Conservation (phyloP, 257 asterid genomes). For the Rehmannia glutinosa region DNA sequence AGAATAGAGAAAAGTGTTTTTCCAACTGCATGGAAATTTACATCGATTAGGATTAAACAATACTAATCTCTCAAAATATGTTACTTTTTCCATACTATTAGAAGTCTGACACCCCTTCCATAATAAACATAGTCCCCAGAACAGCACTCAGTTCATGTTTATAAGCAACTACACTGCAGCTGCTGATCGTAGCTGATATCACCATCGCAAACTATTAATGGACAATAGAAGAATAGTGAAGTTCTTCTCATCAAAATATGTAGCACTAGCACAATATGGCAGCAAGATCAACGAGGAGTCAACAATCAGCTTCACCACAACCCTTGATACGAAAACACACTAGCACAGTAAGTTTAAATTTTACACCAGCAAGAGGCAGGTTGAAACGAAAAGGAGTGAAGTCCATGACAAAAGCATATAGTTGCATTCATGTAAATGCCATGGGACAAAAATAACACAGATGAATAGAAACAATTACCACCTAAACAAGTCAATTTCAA, state of each 20-base stretch:
- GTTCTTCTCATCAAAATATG: not conserved
- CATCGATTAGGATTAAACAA: not conserved
- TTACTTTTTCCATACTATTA: not conserved
- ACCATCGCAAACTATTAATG: not conserved
- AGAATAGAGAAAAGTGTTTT: not conserved
- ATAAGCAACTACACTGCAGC: not conserved
- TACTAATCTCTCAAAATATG: not conserved
- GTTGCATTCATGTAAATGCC: not conserved
- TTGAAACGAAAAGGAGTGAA: not conserved
- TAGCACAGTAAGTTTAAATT: not conserved
- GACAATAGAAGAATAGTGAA: not conserved
- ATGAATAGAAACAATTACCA: slow-evolving; percentile 1
- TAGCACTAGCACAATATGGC: not conserved
- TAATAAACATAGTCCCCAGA: not conserved
- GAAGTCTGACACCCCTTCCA: not conserved
- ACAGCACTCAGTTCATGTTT: not conserved
- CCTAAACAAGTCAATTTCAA: not conserved
- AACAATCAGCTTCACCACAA: slow-evolving; percentile 4
- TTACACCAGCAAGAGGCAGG: not conserved
- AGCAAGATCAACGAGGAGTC: not conserved
- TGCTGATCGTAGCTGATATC: not conserved
- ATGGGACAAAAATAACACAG: not conserved
- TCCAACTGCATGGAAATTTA: not conserved
- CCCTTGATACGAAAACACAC: not conserved
- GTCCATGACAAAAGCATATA: not conserved